Evolutionary conservation across 495 filamentous ascomycete species (phyloP), one percentile per base, ranked within the genome.

Genomic region (Rhypophila decipiens): DNA sequence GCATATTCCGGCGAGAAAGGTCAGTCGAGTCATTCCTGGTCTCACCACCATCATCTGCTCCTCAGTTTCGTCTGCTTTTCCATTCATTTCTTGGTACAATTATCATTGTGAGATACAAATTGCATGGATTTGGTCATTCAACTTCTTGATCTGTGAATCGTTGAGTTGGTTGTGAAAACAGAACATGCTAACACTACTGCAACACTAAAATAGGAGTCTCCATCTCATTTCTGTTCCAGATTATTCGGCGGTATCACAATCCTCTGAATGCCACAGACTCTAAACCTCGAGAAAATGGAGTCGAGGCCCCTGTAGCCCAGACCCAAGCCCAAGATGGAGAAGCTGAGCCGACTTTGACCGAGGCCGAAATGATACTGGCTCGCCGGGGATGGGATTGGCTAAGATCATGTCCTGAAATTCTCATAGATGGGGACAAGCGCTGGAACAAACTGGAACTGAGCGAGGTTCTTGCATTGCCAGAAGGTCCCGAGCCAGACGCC

Each of bases 1-100:
- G 85, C 86, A 5, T 72, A 71, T 56, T 69, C 66, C 43, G 86
- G 87, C 24, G 75, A 77, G 49, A 72, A 77, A 70, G 87, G 87
- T 90, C 64, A 67, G 85, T 77, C 42, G 11, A 29, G 31, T 34
- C 17, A 18, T 19, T 15, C 15, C 42, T 40, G 22, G 37, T 15
- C 22, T 9, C 10, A 24, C 1, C 24, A 10, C 10, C 11, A 1
- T 42, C 7, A 11, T 31, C 40, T 43, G n/a, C 29, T 17, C 35
- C 35, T 31, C 13, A 7, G 27, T 31, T 7, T 31, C 27, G 19
- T 39, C 12, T 20, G 17, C 17, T 19, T 20, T 2, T 39, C 38
- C 22, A 19, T 20, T 5, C 15, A 12, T 39, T 39, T 10, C 19
- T 39, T 15, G 20, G n/a, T 10, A 45, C 5, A 40, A 38, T 18